These are phyloP conservation scores for Globisporangium iwayamae DNA, from an alignment of 352 stramenopile species.

Conservation along the genomic window DNA sequence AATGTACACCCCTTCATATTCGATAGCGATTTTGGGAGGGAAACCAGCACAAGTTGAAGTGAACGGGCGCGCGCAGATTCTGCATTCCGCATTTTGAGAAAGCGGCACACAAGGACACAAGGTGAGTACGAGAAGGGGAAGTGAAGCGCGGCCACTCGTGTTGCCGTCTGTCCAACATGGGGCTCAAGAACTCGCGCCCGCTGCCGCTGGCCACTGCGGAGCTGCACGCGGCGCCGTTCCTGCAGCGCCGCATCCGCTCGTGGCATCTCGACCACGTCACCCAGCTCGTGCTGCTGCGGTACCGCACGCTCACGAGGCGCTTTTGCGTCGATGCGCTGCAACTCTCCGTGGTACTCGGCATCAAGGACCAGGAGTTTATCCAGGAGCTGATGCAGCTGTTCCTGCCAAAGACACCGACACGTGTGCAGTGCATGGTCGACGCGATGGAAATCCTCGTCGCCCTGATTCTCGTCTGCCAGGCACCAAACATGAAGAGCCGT, in stretches of 20 bases:
- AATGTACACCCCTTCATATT: background rate
- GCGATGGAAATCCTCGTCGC: constrained; percentile 64
- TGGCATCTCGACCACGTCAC: constrained; percentile 57
- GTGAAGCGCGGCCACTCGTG: background rate
- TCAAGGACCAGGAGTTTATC: constrained; percentile 47
- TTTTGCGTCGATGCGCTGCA: constrained; percentile 59
- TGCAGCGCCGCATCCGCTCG: constrained; percentile 46
- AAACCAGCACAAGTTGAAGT: constrained; percentile 1
- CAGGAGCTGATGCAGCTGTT: constrained; percentile 50
- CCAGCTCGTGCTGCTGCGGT: constrained; percentile 44
- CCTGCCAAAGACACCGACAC: constrained; percentile 44
- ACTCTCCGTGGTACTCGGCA: constrained; percentile 40
- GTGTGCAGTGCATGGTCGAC: constrained; percentile 68
- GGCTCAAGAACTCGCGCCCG: constrained; percentile 55
- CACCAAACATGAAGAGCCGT: constrained; percentile 46
- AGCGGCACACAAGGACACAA: background rate
- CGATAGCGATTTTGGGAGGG: constrained; percentile 4
- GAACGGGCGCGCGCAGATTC: background rate
- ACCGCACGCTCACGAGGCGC: constrained; percentile 49
- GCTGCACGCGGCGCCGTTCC: constrained; percentile 43
- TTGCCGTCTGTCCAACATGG: constrained; percentile 23
- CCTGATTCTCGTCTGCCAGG: constrained; percentile 60
- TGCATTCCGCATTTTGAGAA: background rate
- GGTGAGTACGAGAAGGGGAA: background rate
- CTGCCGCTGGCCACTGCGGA: constrained; percentile 36